These are phyloP conservation scores for Zymoseptoria pseudotritici DNA, from an alignment of 2,329 filamentous ascomycete genomes.

Conservation along the genomic window DNA sequence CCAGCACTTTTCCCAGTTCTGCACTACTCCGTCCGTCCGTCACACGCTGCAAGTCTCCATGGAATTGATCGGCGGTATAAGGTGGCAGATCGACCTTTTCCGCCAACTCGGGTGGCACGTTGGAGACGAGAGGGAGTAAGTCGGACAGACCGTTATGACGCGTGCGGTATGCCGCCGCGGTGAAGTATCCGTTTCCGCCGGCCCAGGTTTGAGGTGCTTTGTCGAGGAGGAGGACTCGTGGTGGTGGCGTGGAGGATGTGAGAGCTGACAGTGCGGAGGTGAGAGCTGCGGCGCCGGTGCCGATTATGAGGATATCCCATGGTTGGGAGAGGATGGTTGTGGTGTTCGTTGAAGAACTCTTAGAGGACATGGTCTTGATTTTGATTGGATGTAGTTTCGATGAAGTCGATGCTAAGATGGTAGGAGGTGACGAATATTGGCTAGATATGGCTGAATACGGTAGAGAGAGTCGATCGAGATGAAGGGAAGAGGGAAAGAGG, in stretches of 20 bases:
- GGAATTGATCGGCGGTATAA: conserved; percentile 51
- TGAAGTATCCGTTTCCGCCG: conserved; percentile 60
- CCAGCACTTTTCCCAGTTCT: conserved; percentile 41
- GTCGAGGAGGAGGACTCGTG: conserved; percentile 49
- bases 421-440: too few species aligned
- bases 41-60: conserved; percentile 50
- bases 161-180: conserved; percentile 56
- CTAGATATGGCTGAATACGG: too few species aligned
- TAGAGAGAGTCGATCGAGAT: background rate
- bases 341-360: background rate
- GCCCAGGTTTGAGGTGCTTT: conserved; percentile 53
- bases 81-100: conserved; percentile 50
- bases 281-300: conserved; percentile 59
- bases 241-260: conserved; percentile 9
- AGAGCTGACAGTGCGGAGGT: conserved; percentile 51
- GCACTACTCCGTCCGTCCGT: conserved; percentile 48
- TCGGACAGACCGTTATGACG: conserved; percentile 50
- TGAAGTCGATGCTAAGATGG: background rate
- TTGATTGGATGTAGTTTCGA: background rate
- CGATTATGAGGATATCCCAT: conserved; percentile 47
- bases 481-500: background rate
- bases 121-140: conserved; percentile 55
- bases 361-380: background rate
- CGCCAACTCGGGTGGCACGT: conserved; percentile 42
- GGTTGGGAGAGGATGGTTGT: conserved; percentile 1